Base-by-base conservation (phyloP, 352 stramenopile species). In the Plasmopara muralis region DNA sequence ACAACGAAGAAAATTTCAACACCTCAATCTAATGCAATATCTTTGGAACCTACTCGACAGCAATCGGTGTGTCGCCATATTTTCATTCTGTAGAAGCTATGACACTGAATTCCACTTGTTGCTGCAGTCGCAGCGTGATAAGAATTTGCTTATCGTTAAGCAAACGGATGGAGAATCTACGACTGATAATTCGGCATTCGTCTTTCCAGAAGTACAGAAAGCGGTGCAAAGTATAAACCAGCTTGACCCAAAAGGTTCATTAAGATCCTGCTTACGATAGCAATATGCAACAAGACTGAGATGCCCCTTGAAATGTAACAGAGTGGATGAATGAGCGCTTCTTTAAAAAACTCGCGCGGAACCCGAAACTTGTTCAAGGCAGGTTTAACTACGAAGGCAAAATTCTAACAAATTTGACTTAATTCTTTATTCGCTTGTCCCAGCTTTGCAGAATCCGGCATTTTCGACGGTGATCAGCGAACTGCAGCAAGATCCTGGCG, bases 271-370 rank as follows among this genome's bases (percentile, higher is more conserved):
- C 9, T n/a, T 20, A 16, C 16, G 20, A 25, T 25, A 25, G 20
- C 3, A 25, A 25, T 25, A 25, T 25, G 3, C 20, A 25, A 25
- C 20, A 35, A 35, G 5, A 35, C 6, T 35, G 2, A 35, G 4
- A 35, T 35, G 31, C 31, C 6, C 7, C 1, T 12, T 35, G 31
- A 3, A 25, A 35, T 53, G 9, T 3, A 10, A 5, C 42, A 89
- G 81, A 86, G 15, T 92, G 81, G 81, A 87, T 89, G 76, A 83
- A 85, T 28, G 67, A 72, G 13, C 51, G 47, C 6, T 85, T 92
- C 38, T 83, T 89, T 31, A 68, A 75, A 20, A 92, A 89, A 59
- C 69, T 92, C 4, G 45, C 73, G 6, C 57, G 56, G 3, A 74
- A 85, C 37, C 75, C 77, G 5, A 77, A 77, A 34, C 60, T 92